Base-by-base conservation (phyloP, 164 flowering plant species). In the Buxus sempervirens region DNA sequence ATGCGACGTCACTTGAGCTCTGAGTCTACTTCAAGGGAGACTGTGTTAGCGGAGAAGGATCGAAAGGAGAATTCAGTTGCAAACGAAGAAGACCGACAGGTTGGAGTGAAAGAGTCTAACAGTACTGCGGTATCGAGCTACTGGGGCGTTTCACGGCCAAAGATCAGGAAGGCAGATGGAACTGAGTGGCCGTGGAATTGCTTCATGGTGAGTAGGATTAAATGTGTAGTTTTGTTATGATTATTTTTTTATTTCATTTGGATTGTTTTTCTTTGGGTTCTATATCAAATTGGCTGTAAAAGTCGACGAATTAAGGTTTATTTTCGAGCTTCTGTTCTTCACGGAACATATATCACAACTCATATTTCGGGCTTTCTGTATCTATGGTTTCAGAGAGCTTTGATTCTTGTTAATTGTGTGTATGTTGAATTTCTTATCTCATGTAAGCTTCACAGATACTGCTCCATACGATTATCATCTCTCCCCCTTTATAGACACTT, bases 111-210 rank as follows among this genome's bases (percentile, higher is more conserved):
- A 51, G 42, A 61, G 75, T 67, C 20, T 27, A 67, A 70, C 49
- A 58, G 73, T 32, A 32, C 15, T 7, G 64, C 68, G 48, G 67
- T 76, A 8, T 80, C 90, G 45, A 93, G 92, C 69, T 93, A 90
- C 55, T 93, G 98, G 98, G 96, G 96, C 5, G 59, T 93, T 57
- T 16, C 75, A 63, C 74, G 86, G 72, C 82, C 79, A 16, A 82
- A 76, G 75, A 45, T 89, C 28, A 80, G 74, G n/a, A 80, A 83
- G 59, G 90, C 88, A 62, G 98, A 93, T 64, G 98, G 98, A 14
- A 82, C 88, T 15, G 86, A 70, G 21, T 93, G 96, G 98, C 92
- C 93, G 5, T 93, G 98, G 98, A 93, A 93, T 55, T 93, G 96
- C 62, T 93, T 93, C 76, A 89, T 80, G 93, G 98, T 91, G 69